A percentile compares a stretch with the other conserved stretches of the same genome.
phyloP scores from a whole-genome alignment of 2,329 filamentous ascomycete genomes.

The Ophioceras dolichostomum region DNA sequence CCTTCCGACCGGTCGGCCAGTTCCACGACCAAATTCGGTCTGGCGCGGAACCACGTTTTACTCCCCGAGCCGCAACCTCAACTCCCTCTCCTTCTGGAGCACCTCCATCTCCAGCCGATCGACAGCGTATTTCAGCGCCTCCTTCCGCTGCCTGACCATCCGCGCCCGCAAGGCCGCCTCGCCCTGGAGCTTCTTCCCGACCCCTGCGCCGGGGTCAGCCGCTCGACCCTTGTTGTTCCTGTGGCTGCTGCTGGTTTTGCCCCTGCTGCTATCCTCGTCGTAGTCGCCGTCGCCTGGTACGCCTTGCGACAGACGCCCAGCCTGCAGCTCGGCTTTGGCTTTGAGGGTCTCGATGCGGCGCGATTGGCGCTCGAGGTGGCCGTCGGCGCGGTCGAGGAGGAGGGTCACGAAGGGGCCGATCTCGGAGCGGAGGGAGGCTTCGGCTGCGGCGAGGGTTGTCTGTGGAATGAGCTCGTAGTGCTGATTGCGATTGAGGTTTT shows the following conservation, averaged over 20 bases:
- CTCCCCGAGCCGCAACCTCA: conserved; percentile 35
- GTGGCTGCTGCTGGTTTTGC: conserved; percentile 6
- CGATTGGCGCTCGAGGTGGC: conserved; percentile 70
- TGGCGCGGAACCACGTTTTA: no score
- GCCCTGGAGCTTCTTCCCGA: conserved; percentile 31
- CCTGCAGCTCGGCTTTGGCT: conserved; percentile 71
- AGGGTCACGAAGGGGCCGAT: conserved; percentile 77
- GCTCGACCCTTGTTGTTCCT: conserved; percentile 11
- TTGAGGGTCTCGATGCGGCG: conserved; percentile 75
- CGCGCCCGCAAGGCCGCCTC: conserved; percentile 38
- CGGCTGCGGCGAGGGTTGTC: conserved; percentile 67
- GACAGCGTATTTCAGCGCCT: conserved; percentile 75
- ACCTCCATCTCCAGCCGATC: conserved; percentile 78
- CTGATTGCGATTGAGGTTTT: conserved; percentile 27
- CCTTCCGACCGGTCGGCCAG: no score
- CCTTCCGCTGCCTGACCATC: conserved; percentile 67
- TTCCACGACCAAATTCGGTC: no score
- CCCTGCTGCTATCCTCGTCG: conserved; percentile 1
- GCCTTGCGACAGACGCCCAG: conserved; percentile 44
- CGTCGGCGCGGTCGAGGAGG: conserved; percentile 70
- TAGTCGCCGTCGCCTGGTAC: conserved; percentile 13
- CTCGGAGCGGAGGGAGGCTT: conserved; percentile 74
- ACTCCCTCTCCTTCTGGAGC: conserved; percentile 56
- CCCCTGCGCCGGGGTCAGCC: not conserved
- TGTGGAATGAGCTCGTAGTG: conserved; percentile 92